Conservation (phyloP, 768 basidiomycete genomes). For the Tulasnella sp. region DNA sequence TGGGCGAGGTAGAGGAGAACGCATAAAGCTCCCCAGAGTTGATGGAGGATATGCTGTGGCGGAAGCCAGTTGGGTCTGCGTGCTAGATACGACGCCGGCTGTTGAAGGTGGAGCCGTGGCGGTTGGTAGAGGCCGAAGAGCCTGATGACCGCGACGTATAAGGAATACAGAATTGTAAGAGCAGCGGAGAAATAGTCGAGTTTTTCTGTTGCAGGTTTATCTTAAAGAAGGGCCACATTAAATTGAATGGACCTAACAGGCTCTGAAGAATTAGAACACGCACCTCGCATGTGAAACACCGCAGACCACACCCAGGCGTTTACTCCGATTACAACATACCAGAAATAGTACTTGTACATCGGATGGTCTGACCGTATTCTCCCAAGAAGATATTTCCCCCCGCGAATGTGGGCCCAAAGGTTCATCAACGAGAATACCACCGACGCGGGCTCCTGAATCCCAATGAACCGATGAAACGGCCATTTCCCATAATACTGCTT, state of each 20-base stretch:
- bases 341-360: slow-evolving; percentile 62
- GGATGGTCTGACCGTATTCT: slow-evolving; percentile 56
- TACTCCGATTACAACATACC: slow-evolving; percentile 65
- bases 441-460: slow-evolving; percentile 92
- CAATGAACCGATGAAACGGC: slow-evolving; percentile 86
- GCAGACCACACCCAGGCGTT: slow-evolving; percentile 93
- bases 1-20: slow-evolving; percentile 60
- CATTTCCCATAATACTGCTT: slow-evolving; percentile 95
- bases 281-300: slow-evolving; percentile 90
- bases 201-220: slow-evolving; percentile 77
- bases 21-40: slow-evolving; percentile 51
- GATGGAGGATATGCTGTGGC: slow-evolving; percentile 33
- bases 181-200: slow-evolving; percentile 96
- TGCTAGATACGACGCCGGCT: slow-evolving; percentile 29
- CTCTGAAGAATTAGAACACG: slow-evolving; percentile 31
- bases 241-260: background rate
- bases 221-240: slow-evolving; percentile 40
- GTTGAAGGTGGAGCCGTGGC: slow-evolving; percentile 33
- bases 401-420: slow-evolving; percentile 65
- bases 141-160: slow-evolving; percentile 75
- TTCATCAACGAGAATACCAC: slow-evolving; percentile 88
- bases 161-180: slow-evolving; percentile 69
- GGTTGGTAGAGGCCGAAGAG: slow-evolving; percentile 62
- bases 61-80: slow-evolving; percentile 31
- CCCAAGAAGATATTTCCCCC: slow-evolving; percentile 47